Percentiles rank a stretch among this genome's conserved stretches.
These are phyloP conservation scores for Scolecobasidium constrictum DNA, from an alignment of 2,329 filamentous ascomycete genomes.

Conservation along the genomic window DNA sequence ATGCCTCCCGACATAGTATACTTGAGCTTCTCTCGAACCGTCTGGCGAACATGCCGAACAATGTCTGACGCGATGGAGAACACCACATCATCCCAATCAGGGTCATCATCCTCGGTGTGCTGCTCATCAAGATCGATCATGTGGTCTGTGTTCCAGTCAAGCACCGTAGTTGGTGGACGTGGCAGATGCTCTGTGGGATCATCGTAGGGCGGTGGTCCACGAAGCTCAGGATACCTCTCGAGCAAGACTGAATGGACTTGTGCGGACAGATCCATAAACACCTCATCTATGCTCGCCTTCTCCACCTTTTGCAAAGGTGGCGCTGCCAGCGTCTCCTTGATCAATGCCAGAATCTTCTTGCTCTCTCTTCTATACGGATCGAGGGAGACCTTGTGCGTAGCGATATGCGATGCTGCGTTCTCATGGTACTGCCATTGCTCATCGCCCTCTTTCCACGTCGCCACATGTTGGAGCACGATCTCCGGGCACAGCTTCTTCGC, in stretches of 20 bases:
- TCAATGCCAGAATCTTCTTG: conserved; percentile 65
- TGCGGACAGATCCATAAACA: conserved; percentile 83
- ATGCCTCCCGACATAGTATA: conserved; percentile 92
- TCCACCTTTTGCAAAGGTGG: conserved; percentile 61
- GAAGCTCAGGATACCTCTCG: conserved; percentile 64
- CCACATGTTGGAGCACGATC: conserved; percentile 82
- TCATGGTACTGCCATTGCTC: conserved; percentile 84
- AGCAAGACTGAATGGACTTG: conserved; percentile 69
- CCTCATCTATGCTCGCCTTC: conserved; percentile 92
- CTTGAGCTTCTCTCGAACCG: conserved; percentile 57
- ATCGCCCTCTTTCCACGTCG: conserved; percentile 88
- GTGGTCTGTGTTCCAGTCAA: conserved; percentile 80
- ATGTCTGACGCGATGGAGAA: conserved; percentile 84
- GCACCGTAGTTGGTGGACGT: conserved; percentile 56
- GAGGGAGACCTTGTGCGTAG: conserved; percentile 83
- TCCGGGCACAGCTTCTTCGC: conserved; percentile 79
- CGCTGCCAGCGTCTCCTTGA: conserved; percentile 61
- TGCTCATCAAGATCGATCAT: conserved; percentile 64
- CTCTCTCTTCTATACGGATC: conserved; percentile 86
- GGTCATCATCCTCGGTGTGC: conserved; percentile 65
- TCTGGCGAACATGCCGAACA: conserved; percentile 60
- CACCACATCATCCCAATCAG: conserved; percentile 93
- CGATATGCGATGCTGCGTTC: conserved; percentile 68
- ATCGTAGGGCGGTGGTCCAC: conserved; percentile 57
- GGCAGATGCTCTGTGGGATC: conserved; percentile 63